Evolutionary conservation across 2,329 filamentous ascomycete genomes (phyloP).

Genomic region (Alternaria arborescens): DNA sequence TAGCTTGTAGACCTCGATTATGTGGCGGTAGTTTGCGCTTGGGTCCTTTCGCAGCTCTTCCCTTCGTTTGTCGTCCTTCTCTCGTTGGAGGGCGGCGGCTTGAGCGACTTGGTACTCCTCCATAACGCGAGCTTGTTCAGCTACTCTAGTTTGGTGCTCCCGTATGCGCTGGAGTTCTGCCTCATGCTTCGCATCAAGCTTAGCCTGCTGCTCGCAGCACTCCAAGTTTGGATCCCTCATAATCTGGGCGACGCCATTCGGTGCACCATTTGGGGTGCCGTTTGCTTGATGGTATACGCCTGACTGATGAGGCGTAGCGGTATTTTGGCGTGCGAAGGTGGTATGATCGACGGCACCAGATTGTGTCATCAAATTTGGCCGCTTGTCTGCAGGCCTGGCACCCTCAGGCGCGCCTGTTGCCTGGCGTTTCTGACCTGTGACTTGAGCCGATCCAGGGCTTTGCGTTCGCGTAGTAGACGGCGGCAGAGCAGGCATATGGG

Average conservation of each 20-base stretch:
- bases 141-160: background rate
- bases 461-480: background rate
- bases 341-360: background rate
- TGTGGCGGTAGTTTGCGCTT: constrained; percentile 16
- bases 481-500: background rate
- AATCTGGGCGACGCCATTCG: background rate
- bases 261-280: background rate
- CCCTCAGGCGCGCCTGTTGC: background rate
- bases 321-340: background rate
- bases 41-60: constrained; percentile 14
- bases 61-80: constrained; percentile 6
- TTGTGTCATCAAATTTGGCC: background rate
- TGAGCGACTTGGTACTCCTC: background rate
- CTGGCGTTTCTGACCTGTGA: background rate
- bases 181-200: background rate
- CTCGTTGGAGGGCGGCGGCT: background rate
- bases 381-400: background rate
- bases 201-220: background rate
- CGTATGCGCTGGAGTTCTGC: background rate
- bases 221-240: background rate
- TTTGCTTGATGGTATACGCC: background rate
- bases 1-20: constrained; percentile 10
- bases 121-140: background rate
- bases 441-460: background rate
- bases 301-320: background rate